Evolutionary conservation across 2,329 filamentous ascomycete species (phyloP).

Genomic region (Amauroascus niger): DNA sequence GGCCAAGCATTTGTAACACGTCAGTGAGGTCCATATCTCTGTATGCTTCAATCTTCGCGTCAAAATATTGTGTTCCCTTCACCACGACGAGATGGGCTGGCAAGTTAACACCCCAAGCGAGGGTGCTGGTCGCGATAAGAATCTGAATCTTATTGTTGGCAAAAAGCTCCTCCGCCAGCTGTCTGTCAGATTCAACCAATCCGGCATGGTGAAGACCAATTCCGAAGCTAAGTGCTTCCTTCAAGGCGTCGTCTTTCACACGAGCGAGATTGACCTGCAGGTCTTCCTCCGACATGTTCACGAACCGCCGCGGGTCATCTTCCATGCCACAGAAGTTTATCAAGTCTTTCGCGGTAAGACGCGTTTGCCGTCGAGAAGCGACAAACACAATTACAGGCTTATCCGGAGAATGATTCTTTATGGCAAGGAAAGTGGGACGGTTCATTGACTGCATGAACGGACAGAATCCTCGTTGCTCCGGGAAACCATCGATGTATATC

Average conservation of each 20-base stretch:
- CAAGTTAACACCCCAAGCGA: conserved; percentile 96
- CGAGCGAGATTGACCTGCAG: conserved; percentile 75
- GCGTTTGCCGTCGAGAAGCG: conserved; percentile 85
- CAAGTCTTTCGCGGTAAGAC: conserved; percentile 86
- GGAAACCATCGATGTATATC: conserved; percentile 95
- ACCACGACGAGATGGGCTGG: conserved; percentile 95
- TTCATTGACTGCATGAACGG: conserved; percentile 99
- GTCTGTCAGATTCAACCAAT: conserved; percentile 86
- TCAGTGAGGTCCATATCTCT: conserved; percentile 98
- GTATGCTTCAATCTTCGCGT: conserved; percentile 95
- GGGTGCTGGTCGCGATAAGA: conserved; percentile 84
- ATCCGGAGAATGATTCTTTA: conserved; percentile 90
- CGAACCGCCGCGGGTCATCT: conserved; percentile 86
- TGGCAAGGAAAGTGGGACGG: conserved; percentile 85
- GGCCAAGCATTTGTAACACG: conserved; percentile 93
- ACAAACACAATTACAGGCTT: conserved; percentile 99
- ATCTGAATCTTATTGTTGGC: conserved; percentile 98
- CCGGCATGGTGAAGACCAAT: conserved; percentile 96
- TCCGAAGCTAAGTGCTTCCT: conserved; percentile 91
- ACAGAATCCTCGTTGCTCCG: conserved; percentile 88
- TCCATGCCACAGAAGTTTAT: conserved; percentile 99
- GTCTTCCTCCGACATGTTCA: conserved; percentile 91
- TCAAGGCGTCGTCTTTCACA: conserved; percentile 85
- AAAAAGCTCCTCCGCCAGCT: conserved; percentile 87
- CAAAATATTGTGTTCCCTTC: conserved; percentile 96